These are phyloP conservation scores for Sarocladium brachiariae DNA, from an alignment of 2,329 filamentous ascomycete genomes.

Conservation along the genomic window DNA sequence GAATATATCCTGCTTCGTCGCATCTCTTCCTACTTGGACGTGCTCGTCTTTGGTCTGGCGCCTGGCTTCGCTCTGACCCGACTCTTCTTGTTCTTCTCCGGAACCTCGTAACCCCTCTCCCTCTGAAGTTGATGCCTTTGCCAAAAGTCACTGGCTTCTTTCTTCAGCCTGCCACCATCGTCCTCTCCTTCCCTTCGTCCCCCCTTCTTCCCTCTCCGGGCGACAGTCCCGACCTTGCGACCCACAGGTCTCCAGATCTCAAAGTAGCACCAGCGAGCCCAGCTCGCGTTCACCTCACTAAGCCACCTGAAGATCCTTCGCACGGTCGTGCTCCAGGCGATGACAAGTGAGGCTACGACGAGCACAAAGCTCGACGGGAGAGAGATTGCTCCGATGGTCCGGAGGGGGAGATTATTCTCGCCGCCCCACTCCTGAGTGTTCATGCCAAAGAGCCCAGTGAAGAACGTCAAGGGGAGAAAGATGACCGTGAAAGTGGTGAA, in stretches of 20 bases:
- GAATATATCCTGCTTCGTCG: too few species aligned
- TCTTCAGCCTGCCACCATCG: conserved; percentile 15
- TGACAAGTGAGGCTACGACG: conserved; percentile 42
- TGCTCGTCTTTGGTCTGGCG: background rate
- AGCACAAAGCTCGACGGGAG: conserved; percentile 41
- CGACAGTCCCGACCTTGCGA: conserved; percentile 12
- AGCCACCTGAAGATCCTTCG: conserved; percentile 25
- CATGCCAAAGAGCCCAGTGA: conserved; percentile 59
- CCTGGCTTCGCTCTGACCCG: background rate
- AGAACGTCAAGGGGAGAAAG: conserved; percentile 58
- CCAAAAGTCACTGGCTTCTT: conserved; percentile 35
- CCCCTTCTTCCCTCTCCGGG: conserved; percentile 12
- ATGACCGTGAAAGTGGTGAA: conserved; percentile 59
- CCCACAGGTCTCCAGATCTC: conserved; percentile 18
- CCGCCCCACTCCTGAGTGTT: conserved; percentile 56
- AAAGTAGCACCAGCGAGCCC: conserved; percentile 17
- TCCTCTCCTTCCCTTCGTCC: conserved; percentile 13
- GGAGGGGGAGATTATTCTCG: conserved; percentile 33
- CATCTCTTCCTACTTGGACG: background rate
- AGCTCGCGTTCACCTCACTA: conserved; percentile 12
- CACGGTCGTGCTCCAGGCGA: conserved; percentile 47
- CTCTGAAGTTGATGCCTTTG: conserved; percentile 31
- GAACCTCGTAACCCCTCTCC: conserved; percentile 32
- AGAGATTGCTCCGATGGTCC: conserved; percentile 40
- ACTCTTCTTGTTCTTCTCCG: conserved; percentile 26